Percentiles rank a stretch among this genome's conserved stretches.
These are phyloP conservation scores for Hymenoscyphus fructigenus DNA, from an alignment of 2,329 filamentous ascomycete species.

Conservation along the genomic window DNA sequence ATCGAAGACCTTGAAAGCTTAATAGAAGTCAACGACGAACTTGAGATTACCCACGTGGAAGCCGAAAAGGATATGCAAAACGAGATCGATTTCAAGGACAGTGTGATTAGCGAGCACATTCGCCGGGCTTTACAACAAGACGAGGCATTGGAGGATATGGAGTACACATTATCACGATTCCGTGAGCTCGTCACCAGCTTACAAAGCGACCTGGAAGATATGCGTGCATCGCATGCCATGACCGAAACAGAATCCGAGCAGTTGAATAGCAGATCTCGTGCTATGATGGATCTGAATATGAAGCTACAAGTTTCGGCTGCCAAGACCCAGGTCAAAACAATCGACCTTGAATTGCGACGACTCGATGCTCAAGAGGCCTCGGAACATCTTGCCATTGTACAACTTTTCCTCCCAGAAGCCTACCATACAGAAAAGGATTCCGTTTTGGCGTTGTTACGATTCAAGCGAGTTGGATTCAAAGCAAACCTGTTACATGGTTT, in stretches of 20 bases:
- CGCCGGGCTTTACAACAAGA: constrained; percentile 75
- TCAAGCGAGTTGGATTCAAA: constrained; percentile 88
- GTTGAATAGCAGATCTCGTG: constrained; percentile 80
- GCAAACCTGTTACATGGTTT: constrained; percentile 74
- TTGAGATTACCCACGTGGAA: constrained; percentile 90
- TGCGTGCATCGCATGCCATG: constrained; percentile 86
- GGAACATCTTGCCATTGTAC: constrained; percentile 85
- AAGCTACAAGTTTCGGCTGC: constrained; percentile 87
- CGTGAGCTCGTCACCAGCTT: constrained; percentile 83
- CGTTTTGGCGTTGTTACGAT: constrained; percentile 82
- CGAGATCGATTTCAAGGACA: constrained; percentile 86
- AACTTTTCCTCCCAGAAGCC: constrained; percentile 82
- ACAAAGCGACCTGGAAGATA: constrained; percentile 85
- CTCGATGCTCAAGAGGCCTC: constrained; percentile 86
- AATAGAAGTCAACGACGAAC: constrained; percentile 90
- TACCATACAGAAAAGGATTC: constrained; percentile 81
- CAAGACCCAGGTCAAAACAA: constrained; percentile 91
- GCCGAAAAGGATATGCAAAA: constrained; percentile 93
- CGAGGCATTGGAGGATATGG: constrained; percentile 77
- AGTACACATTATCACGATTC: constrained; percentile 87
- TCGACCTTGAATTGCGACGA: constrained; percentile 83
- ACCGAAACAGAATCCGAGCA: constrained; percentile 92
- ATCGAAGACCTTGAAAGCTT: constrained; percentile 87
- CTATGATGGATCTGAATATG: constrained; percentile 96
- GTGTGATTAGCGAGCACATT: constrained; percentile 77